A percentile compares a stretch with the other conserved stretches of the same genome.
These are phyloP conservation scores for Dactylonectria macrodidyma DNA, from an alignment of 2,329 filamentous ascomycete species.

Conservation along the genomic window DNA sequence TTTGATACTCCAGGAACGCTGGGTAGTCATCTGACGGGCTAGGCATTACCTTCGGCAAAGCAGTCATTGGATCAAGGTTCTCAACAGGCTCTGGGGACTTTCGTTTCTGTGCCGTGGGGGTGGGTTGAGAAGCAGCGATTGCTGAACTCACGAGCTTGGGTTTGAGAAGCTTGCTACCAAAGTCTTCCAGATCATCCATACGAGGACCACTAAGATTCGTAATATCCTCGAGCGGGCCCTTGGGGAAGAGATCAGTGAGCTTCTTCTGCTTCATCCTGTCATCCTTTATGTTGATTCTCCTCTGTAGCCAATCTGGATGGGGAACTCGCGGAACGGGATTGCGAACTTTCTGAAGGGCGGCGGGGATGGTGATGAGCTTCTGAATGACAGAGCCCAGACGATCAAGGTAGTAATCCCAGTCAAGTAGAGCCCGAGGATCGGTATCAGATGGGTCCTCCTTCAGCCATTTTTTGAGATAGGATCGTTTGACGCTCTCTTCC, in stretches of 20 bases:
- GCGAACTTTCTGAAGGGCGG: conserved; percentile 92
- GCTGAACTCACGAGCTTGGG: conserved; percentile 70
- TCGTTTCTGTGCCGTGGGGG: conserved; percentile 72
- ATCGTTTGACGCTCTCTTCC: conserved; percentile 87
- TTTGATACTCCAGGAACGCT: conserved; percentile 93
- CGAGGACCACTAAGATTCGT: conserved; percentile 72
- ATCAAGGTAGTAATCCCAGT: conserved; percentile 98
- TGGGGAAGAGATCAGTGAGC: conserved; percentile 85
- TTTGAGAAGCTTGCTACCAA: conserved; percentile 78
- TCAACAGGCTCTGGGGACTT: conserved; percentile 80
- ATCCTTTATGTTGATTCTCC: conserved; percentile 93
- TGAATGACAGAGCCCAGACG: conserved; percentile 97
- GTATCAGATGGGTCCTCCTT: conserved; percentile 93
- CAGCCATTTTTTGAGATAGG: conserved; percentile 95
- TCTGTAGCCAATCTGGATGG: conserved; percentile 97
- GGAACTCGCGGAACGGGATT: conserved; percentile 95
- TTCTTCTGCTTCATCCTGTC: conserved; percentile 99
- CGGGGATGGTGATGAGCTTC: conserved; percentile 98
- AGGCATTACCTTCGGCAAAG: conserved; percentile 87
- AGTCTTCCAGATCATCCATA: conserved; percentile 84
- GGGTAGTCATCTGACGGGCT: conserved; percentile 88
- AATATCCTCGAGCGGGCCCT: conserved; percentile 81
- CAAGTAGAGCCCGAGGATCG: conserved; percentile 89
- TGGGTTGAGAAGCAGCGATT: conserved; percentile 70
- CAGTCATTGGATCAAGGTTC: conserved; percentile 83